Base-by-base conservation (phyloP, 2,329 filamentous ascomycete genomes). In the Diaporthe citriasiana region DNA sequence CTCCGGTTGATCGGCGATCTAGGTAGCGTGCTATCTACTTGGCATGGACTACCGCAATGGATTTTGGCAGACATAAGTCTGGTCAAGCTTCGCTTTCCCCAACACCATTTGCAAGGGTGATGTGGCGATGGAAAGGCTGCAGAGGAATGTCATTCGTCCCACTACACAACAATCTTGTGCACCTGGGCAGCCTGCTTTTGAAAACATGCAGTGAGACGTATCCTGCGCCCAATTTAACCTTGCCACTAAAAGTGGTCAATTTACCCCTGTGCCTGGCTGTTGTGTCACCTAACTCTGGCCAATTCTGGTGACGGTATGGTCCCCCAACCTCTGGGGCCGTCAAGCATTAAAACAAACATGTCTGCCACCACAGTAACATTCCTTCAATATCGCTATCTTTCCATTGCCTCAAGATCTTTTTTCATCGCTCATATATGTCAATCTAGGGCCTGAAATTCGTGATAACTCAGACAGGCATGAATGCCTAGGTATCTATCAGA, bases 261-360 rank as follows among this genome's bases (percentile, higher is more conserved):
- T n/a, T 13, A 65, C 12, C 42, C 19, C 60, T 51, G 60, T n/a
- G n/a, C n/a, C n/a, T n/a, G 10, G 4, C 3, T 27, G 7, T 25
- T 5, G 60, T 66, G 42, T 66, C 13, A 66, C 60, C 27, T 27
- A 66, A 66, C 1, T 66, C 10, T 66, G 60, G 60, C 51, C 60
- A 9, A 66, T 42, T 66, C 27, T 60, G 35, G 25, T 6, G 42
- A 12, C n/a, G n/a, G n/a, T n/a, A n/a, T n/a, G n/a, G n/a, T n/a
- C n/a, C n/a, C n/a, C n/a, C n/a, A n/a, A n/a, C n/a, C n/a, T n/a
- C n/a, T n/a, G n/a, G n/a, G n/a, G n/a, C n/a, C n/a, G n/a, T n/a
- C 42, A 17, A 59, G 45, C 45, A 50, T 50, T 22, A 50, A 22
- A n/a, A 22, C 17, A 50, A 50, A 4, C 17, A 8, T 19, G 45